A percentile compares a stretch with the other conserved stretches of the same genome.
Evolutionary conservation across 208 protist genomes (phyloP).

Genomic region (Trypanosoma lewisi): DNA sequence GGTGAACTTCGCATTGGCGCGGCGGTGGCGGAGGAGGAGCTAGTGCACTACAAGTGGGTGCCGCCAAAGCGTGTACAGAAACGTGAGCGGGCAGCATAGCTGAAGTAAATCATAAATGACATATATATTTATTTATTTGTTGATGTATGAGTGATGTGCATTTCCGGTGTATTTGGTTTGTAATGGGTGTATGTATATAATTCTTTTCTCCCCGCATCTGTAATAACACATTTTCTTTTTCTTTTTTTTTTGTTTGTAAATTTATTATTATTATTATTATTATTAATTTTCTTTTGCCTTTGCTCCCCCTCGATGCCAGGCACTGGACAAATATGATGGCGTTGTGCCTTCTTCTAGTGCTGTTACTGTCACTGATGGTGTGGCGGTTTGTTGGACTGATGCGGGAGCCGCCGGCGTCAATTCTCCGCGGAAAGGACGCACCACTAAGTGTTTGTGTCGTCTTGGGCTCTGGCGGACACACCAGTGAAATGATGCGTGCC

Average conservation of each 20-base stretch:
- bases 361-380: conserved; percentile 4
- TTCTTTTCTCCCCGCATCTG: background rate
- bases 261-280: background rate
- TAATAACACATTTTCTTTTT: background rate
- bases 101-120: background rate
- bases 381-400: conserved; percentile 20
- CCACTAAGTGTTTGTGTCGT: conserved; percentile 70
- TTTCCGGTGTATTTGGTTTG: background rate
- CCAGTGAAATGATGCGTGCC: conserved; percentile 87
- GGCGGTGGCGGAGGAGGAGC: conserved; percentile 41
- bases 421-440: background rate
- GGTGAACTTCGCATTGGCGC: conserved; percentile 61
- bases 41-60: conserved; percentile 73
- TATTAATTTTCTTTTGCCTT: conserved; percentile 3
- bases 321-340: background rate
- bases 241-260: background rate
- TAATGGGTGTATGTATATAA: background rate
- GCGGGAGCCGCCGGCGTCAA: conserved; percentile 2
- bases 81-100: conserved; percentile 7
- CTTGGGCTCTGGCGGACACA: conserved; percentile 91
- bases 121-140: conserved; percentile 12
- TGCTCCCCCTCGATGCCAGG: too few relatives aligned
- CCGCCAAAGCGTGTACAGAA: conserved; percentile 27
- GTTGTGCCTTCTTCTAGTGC: background rate
- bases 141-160: background rate